Evolutionary conservation across 2,329 filamentous ascomycete species (phyloP).

Genomic region (Phyllosticta citrichinensis): DNA sequence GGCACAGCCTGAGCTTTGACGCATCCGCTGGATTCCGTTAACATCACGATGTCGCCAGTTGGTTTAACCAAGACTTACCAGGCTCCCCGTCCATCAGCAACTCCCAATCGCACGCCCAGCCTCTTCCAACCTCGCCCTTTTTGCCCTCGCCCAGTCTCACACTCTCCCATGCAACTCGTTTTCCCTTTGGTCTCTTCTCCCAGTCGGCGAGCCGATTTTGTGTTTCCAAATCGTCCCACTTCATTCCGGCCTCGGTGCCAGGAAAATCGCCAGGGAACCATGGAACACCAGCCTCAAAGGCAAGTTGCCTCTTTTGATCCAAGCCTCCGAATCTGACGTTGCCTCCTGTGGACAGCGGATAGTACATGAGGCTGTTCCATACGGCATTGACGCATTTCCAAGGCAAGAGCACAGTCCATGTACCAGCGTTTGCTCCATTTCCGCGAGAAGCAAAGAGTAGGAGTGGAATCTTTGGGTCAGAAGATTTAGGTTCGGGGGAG

Average conservation of each 20-base stretch:
- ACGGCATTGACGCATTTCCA: conserved; percentile 82
- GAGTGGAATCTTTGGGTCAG: conserved; percentile 70
- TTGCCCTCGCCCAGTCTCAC: conserved; percentile 63
- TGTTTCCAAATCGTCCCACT: conserved; percentile 64
- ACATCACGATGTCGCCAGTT: conserved; percentile 59
- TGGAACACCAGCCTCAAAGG: conserved; percentile 66
- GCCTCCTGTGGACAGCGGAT: conserved; percentile 65
- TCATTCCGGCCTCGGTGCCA: conserved; percentile 65
- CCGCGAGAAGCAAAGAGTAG: conserved; percentile 55
- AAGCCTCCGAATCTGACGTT: conserved; percentile 77
- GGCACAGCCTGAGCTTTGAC: neutral
- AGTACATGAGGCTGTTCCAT: conserved; percentile 81
- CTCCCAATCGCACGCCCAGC: conserved; percentile 79
- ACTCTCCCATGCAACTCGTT: conserved; percentile 63
- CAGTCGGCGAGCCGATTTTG: conserved; percentile 52
- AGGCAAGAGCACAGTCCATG: conserved; percentile 76
- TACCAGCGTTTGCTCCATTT: conserved; percentile 47
- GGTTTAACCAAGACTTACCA: conserved; percentile 53
- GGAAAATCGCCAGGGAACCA: conserved; percentile 85
- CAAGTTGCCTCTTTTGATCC: conserved; percentile 66
- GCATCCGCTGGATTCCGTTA: neutral
- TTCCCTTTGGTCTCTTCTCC: conserved; percentile 71
- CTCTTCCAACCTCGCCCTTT: conserved; percentile 73
- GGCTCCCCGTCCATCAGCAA: neutral
- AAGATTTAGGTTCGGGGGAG: conserved; percentile 45